phyloP scores from a whole-genome alignment of 1,284 basidiomycete genomes.

The Schizophyllum amplum region DNA sequence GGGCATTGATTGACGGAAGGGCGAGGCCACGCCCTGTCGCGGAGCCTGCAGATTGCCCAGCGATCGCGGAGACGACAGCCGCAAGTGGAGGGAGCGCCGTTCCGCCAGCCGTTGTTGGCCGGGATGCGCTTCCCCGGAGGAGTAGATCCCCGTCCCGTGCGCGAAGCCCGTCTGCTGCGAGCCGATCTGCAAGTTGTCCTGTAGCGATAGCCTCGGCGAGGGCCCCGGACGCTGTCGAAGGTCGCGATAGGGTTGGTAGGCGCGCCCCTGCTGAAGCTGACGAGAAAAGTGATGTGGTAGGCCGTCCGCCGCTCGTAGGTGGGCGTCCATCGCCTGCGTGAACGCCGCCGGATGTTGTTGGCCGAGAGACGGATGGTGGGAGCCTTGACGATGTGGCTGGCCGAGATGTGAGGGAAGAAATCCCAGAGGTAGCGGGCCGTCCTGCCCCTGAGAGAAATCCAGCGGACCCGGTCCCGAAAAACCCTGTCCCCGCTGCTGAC shows the following conservation, averaged over 20 bases:
- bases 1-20: neutral
- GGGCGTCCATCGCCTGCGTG: neutral
- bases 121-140: constrained; percentile 3
- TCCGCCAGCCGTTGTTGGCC: constrained; percentile 11
- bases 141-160: neutral
- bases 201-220: neutral
- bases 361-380: no score
- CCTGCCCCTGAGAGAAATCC: no score
- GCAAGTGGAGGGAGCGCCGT: constrained; percentile 13
- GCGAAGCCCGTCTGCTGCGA: neutral
- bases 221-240: neutral
- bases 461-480: no score
- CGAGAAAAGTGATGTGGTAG: no score
- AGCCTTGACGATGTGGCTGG: no score
- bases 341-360: no score
- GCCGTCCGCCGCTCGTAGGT: neutral
- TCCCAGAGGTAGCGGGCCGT: no score
- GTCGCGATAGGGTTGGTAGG: neutral
- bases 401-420: no score
- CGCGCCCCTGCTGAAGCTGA: neutral
- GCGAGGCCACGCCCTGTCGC: neutral
- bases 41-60: constrained; percentile 1
- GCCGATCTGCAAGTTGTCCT: neutral
- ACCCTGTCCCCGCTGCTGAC: no score
- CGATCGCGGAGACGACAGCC: constrained; percentile 11